Base-by-base conservation (phyloP, 768 basidiomycete genomes). In the Galerina sulciceps region DNA sequence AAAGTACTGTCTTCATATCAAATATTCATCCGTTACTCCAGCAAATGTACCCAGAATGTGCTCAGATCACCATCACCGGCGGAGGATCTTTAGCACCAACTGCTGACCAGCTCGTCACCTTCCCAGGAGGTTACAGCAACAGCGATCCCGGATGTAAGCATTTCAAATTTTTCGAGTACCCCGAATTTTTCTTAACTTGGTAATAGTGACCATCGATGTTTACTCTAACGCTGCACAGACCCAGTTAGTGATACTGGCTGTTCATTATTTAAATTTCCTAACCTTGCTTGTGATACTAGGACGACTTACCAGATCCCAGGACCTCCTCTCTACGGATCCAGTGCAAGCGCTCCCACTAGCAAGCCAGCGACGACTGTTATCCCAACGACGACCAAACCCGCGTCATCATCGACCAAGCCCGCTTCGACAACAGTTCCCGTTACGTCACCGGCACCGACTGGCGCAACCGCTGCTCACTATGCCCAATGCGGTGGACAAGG, bases 31-130 rank as follows among this genome's bases (percentile, higher is more conserved):
- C 13, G 13, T 20, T 37, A 31, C 20, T 37, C n/a, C 69, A 85
- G 71, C 85, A 91, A 80, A 84, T 90, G 70, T 91, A 91, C 66
- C 86, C 88, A 0, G 85, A 87, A 65, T 80, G 80, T 52, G 80
- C 80, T 13, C 80, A 81, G 61, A 69, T 80, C 20, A 57, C 63
- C 31, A 79, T 81, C 56, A 76, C 75, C 20, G 76, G 75, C 31
- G 77, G 79, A 31, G 80, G 80, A 8, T 71, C 60, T 52, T 60
- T 72, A 10, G 74, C 75, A 1, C 80, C 80, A 1, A 76, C 76
- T 2, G 54, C 73, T 18, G 72, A 71, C 34, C 75, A 85, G 59
- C 81, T 83, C 43, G 79, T 82, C 22, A 68, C 72, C 6, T 80
- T 81, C 75, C 80, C 80, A n/a, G 80, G 79, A 18, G 80, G 66